phyloP scores from a whole-genome alignment of 768 basidiomycete genomes.

The Leccinum obscurum region DNA sequence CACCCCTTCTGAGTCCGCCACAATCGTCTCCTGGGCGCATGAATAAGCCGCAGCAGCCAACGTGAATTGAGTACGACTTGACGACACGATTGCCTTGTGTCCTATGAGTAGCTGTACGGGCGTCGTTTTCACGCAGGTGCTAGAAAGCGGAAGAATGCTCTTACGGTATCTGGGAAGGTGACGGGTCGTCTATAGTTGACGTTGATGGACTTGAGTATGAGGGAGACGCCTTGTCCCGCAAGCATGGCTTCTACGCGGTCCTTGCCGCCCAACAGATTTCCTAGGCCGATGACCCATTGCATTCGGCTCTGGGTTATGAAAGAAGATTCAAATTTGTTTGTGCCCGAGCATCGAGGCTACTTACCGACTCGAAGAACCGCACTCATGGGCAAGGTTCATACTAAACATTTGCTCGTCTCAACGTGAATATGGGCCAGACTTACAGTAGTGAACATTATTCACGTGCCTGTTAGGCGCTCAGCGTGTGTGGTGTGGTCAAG shows the following conservation, averaged over 20 bases:
- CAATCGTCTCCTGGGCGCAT: slow-evolving; percentile 57
- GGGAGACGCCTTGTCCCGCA: slow-evolving; percentile 60
- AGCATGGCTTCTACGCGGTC: slow-evolving; percentile 56
- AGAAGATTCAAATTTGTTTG: neutral
- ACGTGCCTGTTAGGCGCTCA: slow-evolving; percentile 54
- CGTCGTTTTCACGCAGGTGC: slow-evolving; percentile 1
- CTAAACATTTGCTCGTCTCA: neutral
- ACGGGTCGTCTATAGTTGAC: slow-evolving; percentile 71
- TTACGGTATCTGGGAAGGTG: slow-evolving; percentile 72
- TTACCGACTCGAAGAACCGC: slow-evolving; percentile 69
- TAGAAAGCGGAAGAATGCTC: slow-evolving; percentile 23
- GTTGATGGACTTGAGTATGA: slow-evolving; percentile 72
- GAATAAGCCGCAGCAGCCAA: slow-evolving; percentile 62
- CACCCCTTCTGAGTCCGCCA: slow-evolving; percentile 62
- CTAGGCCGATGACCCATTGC: slow-evolving; percentile 62
- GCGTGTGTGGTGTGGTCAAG: neutral
- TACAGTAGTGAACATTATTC: slow-evolving; percentile 75
- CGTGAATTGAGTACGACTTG: slow-evolving; percentile 46
- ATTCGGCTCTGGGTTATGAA: slow-evolving; percentile 56
- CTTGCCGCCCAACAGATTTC: slow-evolving; percentile 58
- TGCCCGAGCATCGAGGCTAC: slow-evolving; percentile 14
- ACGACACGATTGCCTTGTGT: slow-evolving; percentile 48
- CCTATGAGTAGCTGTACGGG: slow-evolving; percentile 58
- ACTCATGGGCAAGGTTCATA: slow-evolving; percentile 37
- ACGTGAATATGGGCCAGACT: slow-evolving; percentile 10